A percentile compares a stretch with the other conserved stretches of the same genome.
Conservation (phyloP, 1,284 basidiomycete genomes). For the Phaffia rhodozyma region DNA sequence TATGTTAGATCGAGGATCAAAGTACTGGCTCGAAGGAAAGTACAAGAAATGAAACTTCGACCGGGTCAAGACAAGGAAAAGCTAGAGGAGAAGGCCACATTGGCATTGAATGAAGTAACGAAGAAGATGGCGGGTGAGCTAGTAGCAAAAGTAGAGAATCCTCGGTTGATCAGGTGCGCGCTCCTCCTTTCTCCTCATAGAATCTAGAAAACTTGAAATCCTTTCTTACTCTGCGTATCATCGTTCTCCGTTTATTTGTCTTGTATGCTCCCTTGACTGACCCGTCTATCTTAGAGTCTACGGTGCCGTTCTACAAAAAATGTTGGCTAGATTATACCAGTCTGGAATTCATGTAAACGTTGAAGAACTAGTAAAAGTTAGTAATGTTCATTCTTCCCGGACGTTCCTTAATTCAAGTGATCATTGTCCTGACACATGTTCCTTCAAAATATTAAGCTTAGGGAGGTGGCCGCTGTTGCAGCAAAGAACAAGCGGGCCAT, state of each 20-base stretch:
- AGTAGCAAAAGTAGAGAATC: slow-evolving; percentile 9
- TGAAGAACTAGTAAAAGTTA: slow-evolving; percentile 3
- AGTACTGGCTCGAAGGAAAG: neutral
- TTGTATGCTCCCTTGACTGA: no score
- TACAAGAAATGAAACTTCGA: neutral
- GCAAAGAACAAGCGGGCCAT: slow-evolving; percentile 11
- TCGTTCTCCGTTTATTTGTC: no score
- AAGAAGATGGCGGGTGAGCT: slow-evolving; percentile 2
- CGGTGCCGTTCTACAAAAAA: slow-evolving; percentile 5
- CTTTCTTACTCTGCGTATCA: no score
- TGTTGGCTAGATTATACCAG: slow-evolving; percentile 7
- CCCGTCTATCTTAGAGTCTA: neutral
- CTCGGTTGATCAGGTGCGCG: slow-evolving; percentile 4
- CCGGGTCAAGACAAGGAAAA: neutral
- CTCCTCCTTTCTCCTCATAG: no score
- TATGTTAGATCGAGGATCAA: neutral
- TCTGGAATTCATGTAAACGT: slow-evolving; percentile 7
- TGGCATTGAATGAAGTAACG: neutral
- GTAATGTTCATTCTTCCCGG: neutral
- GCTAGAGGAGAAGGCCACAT: neutral
- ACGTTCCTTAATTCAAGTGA: neutral
- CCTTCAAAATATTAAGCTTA: neutral
- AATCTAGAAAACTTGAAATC: no score
- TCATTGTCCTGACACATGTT: neutral
- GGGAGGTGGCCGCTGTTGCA: slow-evolving; percentile 5